Base-by-base conservation (phyloP, 2,329 filamentous ascomycete genomes). In the Fusarium paranaense region DNA sequence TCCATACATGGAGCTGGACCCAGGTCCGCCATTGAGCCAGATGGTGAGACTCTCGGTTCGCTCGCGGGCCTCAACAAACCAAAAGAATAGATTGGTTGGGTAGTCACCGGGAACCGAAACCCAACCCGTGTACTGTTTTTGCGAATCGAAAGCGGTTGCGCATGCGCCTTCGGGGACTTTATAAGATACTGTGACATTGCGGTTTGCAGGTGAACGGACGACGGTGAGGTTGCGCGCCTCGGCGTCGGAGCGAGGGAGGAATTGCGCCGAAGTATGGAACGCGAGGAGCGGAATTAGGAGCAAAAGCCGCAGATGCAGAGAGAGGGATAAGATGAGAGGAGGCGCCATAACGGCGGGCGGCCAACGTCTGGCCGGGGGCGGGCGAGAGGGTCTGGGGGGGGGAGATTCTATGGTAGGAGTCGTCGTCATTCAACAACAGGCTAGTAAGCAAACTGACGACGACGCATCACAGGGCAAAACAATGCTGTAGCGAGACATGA, bases 51-150 rank as follows among this genome's bases (percentile, higher is more conserved):
- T 80, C 14, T 85, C 80, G 5, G 85, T 86, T 6, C 79, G 79
- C 66, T 86, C 78, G 27, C 85, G 84, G 18, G 84, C 85, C 59
- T 83, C 84, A 56, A 88, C 83, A 69, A 86, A 87, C 86, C 85
- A 88, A 76, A 87, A 88, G 79, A 87, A 88, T 5, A 87, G 74
- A 73, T 87, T 89, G 50, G 87, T 87, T 20, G 86, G 82, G 73
- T 86, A 89, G 32, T 84, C 81, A 52, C 86, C 90, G 6, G 90
- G 90, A 6, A 94, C 82, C 62, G 83, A 87, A 65, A 94, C 89
- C 87, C 93, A 94, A 77, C 92, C 92, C 5, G 91, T 90, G 78
- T 91, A 93, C 80, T 94, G 92, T 80, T 91, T 88, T 81, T 94
- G 92, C 1, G 85, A 85, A 52, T 86, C 79, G 76, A 93, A 93